A percentile compares a stretch with the other conserved stretches of the same genome.
These are phyloP conservation scores for Henckelia pumila DNA, from an alignment of 257 asterid species.

Conservation along the genomic window DNA sequence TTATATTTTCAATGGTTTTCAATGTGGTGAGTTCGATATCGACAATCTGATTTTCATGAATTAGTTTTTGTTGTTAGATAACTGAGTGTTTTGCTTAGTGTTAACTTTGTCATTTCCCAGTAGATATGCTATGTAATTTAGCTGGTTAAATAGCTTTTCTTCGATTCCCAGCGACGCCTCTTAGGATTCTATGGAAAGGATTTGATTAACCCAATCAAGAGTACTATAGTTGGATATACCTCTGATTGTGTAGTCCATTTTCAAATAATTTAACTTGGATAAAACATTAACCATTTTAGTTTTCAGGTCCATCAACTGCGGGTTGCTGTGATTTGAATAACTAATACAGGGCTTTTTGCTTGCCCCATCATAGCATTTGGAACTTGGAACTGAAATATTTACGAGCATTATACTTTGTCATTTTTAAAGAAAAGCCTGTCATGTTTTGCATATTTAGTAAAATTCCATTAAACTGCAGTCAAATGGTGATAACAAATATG, in stretches of 20 bases:
- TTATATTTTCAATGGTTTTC: slow-evolving; percentile 9
- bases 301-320: background rate
- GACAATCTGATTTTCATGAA: background rate
- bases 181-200: slow-evolving; percentile 7
- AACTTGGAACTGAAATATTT: background rate
- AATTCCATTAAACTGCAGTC: background rate
- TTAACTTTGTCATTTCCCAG: slow-evolving; percentile 9
- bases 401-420: background rate
- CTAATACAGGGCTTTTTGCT: background rate
- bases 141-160: slow-evolving; percentile 19
- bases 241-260: slow-evolving; percentile 7
- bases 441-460: background rate
- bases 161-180: background rate
- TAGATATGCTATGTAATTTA: slow-evolving; percentile 11
- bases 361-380: background rate
- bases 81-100: slow-evolving; percentile 1
- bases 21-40: background rate
- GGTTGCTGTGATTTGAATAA: background rate
- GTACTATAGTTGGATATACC: slow-evolving; percentile 2
- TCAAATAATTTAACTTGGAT: background rate
- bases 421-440: too few species aligned
- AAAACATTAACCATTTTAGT: background rate
- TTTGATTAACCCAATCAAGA: slow-evolving; percentile 6
- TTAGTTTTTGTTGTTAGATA: background rate
- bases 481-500: background rate